phyloP scores from a whole-genome alignment of 2,329 filamentous ascomycete species.

The Furcasterigmium sp. region DNA sequence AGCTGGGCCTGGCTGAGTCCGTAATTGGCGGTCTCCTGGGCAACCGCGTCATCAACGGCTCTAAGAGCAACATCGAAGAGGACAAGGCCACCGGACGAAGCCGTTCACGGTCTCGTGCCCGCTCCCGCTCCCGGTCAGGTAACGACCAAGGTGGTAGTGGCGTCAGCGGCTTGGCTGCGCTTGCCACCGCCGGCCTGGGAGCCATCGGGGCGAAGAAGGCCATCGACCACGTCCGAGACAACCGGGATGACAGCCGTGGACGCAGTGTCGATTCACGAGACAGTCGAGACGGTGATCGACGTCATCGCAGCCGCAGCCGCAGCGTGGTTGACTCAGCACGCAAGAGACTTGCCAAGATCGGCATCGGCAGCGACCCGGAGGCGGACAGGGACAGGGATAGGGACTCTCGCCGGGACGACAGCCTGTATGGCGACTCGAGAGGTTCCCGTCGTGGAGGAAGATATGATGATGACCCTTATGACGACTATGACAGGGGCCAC shows the following conservation, averaged over 20 bases:
- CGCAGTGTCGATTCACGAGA: conserved; percentile 42
- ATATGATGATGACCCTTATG: conserved; percentile 39
- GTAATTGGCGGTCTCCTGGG: conserved; percentile 84
- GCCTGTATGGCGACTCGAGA: conserved; percentile 31
- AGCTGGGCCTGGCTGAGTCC: conserved; percentile 78
- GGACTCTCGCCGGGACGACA: conserved; percentile 35
- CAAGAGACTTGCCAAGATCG: conserved; percentile 55
- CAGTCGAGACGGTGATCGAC: conserved; percentile 19
- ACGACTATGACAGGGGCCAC: conserved; percentile 35
- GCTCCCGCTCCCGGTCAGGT: conserved; percentile 42
- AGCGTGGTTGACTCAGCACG: conserved; percentile 61
- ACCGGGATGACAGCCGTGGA: conserved; percentile 50
- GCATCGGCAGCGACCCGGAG: conserved; percentile 46
- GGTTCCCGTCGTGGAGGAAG: conserved; percentile 30
- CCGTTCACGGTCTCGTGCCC: conserved; percentile 62
- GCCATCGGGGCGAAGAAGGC: conserved; percentile 59
- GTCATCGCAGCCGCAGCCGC: conserved; percentile 49
- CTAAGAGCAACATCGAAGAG: conserved; percentile 60
- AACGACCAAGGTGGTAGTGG: conserved; percentile 29
- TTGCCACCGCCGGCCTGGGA: conserved; percentile 58
- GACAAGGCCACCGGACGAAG: conserved; percentile 57
- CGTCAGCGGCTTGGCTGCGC: conserved; percentile 51
- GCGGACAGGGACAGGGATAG: conserved; percentile 23
- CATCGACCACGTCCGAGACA: conserved; percentile 27
- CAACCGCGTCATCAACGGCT: conserved; percentile 80